These are phyloP conservation scores for Ogataea dorogensis DNA, from an alignment of 805 yeast species.

Conservation along the genomic window DNA sequence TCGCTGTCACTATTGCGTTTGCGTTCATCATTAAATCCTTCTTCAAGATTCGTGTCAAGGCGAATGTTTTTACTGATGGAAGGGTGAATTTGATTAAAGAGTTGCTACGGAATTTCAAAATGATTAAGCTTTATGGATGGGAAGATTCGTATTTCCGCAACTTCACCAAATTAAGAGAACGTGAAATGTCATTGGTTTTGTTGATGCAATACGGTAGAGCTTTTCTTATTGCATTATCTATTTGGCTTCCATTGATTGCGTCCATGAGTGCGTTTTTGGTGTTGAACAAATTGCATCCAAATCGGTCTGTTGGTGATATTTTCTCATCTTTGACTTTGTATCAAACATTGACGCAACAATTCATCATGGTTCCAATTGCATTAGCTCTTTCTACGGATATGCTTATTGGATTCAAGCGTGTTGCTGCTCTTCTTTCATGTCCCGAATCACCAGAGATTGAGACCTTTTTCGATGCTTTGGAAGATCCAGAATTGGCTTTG, in stretches of 20 bases:
- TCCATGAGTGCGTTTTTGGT: slow-evolving; percentile 60
- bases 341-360: slow-evolving; percentile 57
- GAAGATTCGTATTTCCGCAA: slow-evolving; percentile 69
- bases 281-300: slow-evolving; percentile 34
- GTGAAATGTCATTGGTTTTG: slow-evolving; percentile 61
- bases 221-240: slow-evolving; percentile 53
- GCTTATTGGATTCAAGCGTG: slow-evolving; percentile 55
- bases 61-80: slow-evolving; percentile 65
- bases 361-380: slow-evolving; percentile 68
- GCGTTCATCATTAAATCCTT: slow-evolving; percentile 48
- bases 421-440: slow-evolving; percentile 48
- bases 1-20: slow-evolving; percentile 47
- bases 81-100: slow-evolving; percentile 80
- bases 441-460: slow-evolving; percentile 39
- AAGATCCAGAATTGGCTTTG: slow-evolving; percentile 41
- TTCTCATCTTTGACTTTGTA: slow-evolving; percentile 71
- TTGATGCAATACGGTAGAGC: slow-evolving; percentile 64
- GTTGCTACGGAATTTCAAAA: slow-evolving; percentile 70
- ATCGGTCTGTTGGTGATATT: slow-evolving; percentile 54
- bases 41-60: slow-evolving; percentile 51
- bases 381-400: slow-evolving; percentile 66
- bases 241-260: slow-evolving; percentile 60
- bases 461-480: slow-evolving; percentile 18
- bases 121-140: slow-evolving; percentile 89
- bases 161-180: slow-evolving; percentile 52